Base-by-base conservation (phyloP, 805 yeast genomes). In the Pichia cabralensis region DNA sequence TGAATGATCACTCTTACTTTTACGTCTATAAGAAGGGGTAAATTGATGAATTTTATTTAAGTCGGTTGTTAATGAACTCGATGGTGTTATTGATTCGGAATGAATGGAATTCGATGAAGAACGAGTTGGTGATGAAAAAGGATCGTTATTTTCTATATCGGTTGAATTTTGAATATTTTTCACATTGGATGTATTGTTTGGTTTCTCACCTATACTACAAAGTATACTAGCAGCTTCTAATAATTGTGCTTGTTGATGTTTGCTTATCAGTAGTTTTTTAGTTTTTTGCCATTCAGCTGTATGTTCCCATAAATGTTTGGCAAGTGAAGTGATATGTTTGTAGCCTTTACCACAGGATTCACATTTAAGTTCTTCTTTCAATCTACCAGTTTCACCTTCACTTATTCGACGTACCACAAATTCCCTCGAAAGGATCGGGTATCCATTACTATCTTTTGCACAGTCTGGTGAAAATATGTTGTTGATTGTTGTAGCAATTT, bases 231-330 rank as follows among this genome's bases (percentile, higher is more conserved):
- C 85, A 21, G 83, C 84, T 50, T 77, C 94, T 33, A 82, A 63
- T 25, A 82, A 63, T 57, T 82, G 94, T 12, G 83, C 94, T 53
- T 82, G 94, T 56, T 82, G 94, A 57, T 82, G 94, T 55, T 82
- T 82, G n/a, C 84, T 77, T 24, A 85, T 82, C 24, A 80, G 62
- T 35, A 84, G 62, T 53, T 80, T 81, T 45, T 82, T 79, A 4
- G 95, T 85, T 53, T 79, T 78, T 48, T 76, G 81, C 95, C 95
- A 84, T 52, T 85, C 95, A 0, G 95, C 94, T 0, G 95, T 84
- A 55, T 84, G 95, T 52, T 84, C 95, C 95, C 95, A 84, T 26
- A 84, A 59, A 58, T 83, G 94, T 55, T 83, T 83, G 3, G 94
- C 92, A 40, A 83, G 65, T n/a, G 88, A 78, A 1, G 86, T 76